Conservation (phyloP, 2,329 filamentous ascomycete genomes). For the Sclerotinia trifoliorum region DNA sequence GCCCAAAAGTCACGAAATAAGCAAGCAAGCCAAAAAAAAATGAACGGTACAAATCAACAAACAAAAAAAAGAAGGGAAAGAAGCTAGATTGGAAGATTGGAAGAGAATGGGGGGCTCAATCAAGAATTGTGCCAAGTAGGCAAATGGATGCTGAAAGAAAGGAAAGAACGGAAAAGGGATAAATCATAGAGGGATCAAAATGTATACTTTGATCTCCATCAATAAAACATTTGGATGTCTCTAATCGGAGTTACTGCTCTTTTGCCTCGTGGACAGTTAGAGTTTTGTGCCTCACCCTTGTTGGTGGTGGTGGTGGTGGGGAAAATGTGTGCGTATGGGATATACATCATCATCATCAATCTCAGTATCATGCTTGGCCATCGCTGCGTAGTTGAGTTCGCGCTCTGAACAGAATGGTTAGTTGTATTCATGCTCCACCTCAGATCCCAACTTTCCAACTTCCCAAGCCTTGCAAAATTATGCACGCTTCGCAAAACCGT, state of each 20-base stretch:
- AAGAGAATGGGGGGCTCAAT: background rate
- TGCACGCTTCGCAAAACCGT: too few species aligned
- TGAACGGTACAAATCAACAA: background rate
- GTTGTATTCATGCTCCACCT: background rate
- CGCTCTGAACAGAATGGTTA: background rate
- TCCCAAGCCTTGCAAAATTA: background rate
- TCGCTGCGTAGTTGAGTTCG: background rate
- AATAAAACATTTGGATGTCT: background rate
- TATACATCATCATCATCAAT: conserved; percentile 10
- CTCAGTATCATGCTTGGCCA: conserved; percentile 2
- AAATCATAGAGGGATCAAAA: background rate
- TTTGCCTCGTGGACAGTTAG: background rate
- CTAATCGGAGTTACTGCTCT: background rate
- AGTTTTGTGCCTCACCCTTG: background rate
- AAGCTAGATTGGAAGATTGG: background rate
- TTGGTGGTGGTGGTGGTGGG: background rate
- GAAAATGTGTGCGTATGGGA: conserved; percentile 12
- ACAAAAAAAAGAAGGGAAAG: background rate
- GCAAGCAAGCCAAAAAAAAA: background rate
- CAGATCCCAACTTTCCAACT: background rate
- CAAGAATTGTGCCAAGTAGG: background rate
- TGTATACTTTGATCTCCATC: background rate
- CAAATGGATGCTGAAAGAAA: background rate
- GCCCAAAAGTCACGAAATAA: background rate
- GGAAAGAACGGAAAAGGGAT: background rate